Conservation (phyloP, 257 asterid genomes). For the Orobanche coerulescens region DNA sequence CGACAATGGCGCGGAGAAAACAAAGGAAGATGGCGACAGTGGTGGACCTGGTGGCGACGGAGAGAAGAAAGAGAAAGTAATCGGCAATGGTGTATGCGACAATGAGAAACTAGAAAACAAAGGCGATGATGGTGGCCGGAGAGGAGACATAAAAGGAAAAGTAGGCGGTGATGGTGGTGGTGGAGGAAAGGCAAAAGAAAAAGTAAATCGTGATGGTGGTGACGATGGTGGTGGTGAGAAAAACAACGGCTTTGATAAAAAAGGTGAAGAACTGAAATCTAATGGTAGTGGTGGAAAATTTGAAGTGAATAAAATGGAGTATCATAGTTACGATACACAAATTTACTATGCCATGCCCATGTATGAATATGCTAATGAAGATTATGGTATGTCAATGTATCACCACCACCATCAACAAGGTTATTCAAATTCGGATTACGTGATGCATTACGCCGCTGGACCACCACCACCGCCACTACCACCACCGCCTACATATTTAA, state of each 20-base stretch:
- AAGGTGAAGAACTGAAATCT: neutral
- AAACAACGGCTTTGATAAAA: neutral
- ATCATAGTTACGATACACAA: constrained; percentile 27
- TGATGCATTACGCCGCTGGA: constrained; percentile 30
- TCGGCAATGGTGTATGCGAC: neutral
- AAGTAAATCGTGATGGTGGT: neutral
- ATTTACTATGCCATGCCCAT: constrained; percentile 45
- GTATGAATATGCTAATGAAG: constrained; percentile 35
- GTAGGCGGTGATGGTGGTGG: constrained; percentile 7
- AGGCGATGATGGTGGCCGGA: neutral
- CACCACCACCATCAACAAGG: constrained; percentile 19
- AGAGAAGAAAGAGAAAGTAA: neutral
- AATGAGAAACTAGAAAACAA: constrained; percentile 8
- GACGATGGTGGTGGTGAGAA: constrained; percentile 19
- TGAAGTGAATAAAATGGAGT: constrained; percentile 49
- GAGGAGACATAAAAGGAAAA: constrained; percentile 1
- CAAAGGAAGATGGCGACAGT: constrained; percentile 13
- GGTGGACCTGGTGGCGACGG: constrained; percentile 13
- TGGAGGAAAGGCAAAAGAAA: constrained; percentile 2
- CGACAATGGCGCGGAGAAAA: constrained; percentile 21
- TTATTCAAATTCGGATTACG: constrained; percentile 19
- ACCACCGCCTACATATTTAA: constrained; percentile 31
- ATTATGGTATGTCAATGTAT: constrained; percentile 33
- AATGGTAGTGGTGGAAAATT: constrained; percentile 15
- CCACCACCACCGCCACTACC: constrained; percentile 59